Base-by-base conservation (phyloP, 2,329 filamentous ascomycete species). In the Curvularia sp. region DNA sequence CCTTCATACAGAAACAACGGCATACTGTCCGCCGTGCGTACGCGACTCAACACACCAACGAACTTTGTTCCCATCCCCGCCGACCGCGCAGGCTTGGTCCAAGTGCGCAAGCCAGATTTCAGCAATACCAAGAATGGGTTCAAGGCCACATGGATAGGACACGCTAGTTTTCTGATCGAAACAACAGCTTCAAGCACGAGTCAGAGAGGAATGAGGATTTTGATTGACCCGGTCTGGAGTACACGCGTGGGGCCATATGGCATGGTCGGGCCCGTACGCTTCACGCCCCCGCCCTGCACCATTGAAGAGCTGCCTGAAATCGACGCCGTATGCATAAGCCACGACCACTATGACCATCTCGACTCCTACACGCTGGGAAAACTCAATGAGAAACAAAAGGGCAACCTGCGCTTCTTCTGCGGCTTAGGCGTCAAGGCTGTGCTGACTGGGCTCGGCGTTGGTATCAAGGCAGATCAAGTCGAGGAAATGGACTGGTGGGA, bases 321-420 rank as follows among this genome's bases (percentile, higher is more conserved):
- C 9, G 83, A 86, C 54, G 67, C 81, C 2, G 77, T 86, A 3
- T 73, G 79, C 56, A 83, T 86, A 47, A 83, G 80, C 53, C 84
- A 86, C 67, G 83, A 85, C 61, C 84, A 86, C 65, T 85, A 84
- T 63, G 83, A 86, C 61, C 84, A 86, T 58, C 75, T 85, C 49
- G 82, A 85, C 59, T 70, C 76, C 5, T 72, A 77, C 18, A 81
- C 81, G 0, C 69, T 86, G 38, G 75, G 67, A 56, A 68, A 75
- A 23, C 63, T 82, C 18, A 80, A 80, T 61, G 63, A 60, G 39
- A 73, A 70, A 30, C 75, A 76, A 39, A 73, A 74, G 15, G 73
- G 75, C 0, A 59, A 73, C 3, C 38, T 82, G 28, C 77, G 78
- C 47, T 80, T 82, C 58, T 72, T 83, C 45, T 80, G 77, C 25